These are phyloP conservation scores for Wickerhamiella qilinensis DNA, from an alignment of 805 yeast species.

Conservation along the genomic window DNA sequence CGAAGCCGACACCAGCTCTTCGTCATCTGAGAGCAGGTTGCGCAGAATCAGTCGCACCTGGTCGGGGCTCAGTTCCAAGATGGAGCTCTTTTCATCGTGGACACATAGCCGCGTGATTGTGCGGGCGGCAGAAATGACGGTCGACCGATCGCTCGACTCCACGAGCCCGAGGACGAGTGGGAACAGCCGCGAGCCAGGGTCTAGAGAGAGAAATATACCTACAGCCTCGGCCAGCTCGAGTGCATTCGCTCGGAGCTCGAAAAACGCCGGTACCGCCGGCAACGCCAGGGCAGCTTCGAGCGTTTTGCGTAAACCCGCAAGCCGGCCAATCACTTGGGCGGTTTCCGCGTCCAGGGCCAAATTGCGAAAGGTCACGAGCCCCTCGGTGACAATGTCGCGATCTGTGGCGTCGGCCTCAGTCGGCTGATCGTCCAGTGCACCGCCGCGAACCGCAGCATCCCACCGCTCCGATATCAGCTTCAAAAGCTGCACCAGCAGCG, in stretches of 20 bases:
- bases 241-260: constrained; percentile 32
- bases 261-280: constrained; percentile 12
- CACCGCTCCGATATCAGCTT: constrained; percentile 6
- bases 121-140: constrained; percentile 53
- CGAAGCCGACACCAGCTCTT: constrained; percentile 54
- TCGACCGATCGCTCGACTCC: constrained; percentile 44
- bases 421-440: background rate
- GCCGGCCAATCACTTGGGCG: constrained; percentile 57
- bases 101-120: constrained; percentile 68
- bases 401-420: constrained; percentile 6
- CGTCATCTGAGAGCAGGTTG: constrained; percentile 45
- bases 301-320: constrained; percentile 31
- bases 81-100: constrained; percentile 37
- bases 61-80: constrained; percentile 31
- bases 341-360: constrained; percentile 68
- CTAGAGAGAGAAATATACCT: constrained; percentile 67
- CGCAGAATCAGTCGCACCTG: constrained; percentile 40
- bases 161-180: constrained; percentile 32
- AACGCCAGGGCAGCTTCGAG: constrained; percentile 24
- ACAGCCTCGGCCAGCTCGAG: constrained; percentile 74
- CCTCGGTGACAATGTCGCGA: constrained; percentile 26
- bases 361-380: constrained; percentile 61
- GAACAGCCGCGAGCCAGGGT: constrained; percentile 55
- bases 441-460: constrained; percentile 2
- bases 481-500: constrained; percentile 5